A percentile compares a stretch with the other conserved stretches of the same genome.
Evolutionary conservation across 2,329 filamentous ascomycete genomes (phyloP).

Genomic region (Colletotrichum lupini): DNA sequence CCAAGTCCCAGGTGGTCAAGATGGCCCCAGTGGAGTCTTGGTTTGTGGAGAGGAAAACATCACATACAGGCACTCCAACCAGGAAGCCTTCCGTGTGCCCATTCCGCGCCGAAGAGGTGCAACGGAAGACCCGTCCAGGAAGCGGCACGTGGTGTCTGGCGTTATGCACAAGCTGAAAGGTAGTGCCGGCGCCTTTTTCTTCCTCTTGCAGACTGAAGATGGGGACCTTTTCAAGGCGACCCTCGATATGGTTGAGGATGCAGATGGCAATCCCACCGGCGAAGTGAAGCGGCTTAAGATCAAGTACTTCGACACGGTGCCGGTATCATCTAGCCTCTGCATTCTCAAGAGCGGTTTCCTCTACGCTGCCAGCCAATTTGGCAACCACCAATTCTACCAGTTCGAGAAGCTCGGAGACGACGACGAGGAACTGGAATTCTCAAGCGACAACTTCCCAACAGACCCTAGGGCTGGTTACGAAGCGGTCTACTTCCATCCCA

Average conservation of each 20-base stretch:
- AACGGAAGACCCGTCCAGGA: slow-evolving; percentile 91
- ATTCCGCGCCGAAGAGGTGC: slow-evolving; percentile 89
- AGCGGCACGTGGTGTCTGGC: slow-evolving; percentile 86
- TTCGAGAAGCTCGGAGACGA: slow-evolving; percentile 98
- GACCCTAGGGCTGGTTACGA: slow-evolving; percentile 79
- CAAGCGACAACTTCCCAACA: slow-evolving; percentile 82
- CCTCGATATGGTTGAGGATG: slow-evolving; percentile 88
- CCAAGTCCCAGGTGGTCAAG: slow-evolving; percentile 92
- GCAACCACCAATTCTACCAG: slow-evolving; percentile 95
- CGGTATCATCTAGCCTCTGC: slow-evolving; percentile 85
- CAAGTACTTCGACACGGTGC: slow-evolving; percentile 98
- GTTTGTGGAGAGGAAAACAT: slow-evolving; percentile 96
- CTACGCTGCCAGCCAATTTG: slow-evolving; percentile 91
- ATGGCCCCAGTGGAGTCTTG: slow-evolving; percentile 93
- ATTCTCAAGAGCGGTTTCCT: slow-evolving; percentile 97
- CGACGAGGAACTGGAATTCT: slow-evolving; percentile 88
- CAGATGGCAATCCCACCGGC: slow-evolving; percentile 79
- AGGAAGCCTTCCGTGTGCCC: slow-evolving; percentile 87
- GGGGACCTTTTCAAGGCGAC: slow-evolving; percentile 98
- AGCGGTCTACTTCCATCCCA: slow-evolving; percentile 86
- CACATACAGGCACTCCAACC: slow-evolving; percentile 96
- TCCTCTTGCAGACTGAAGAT: slow-evolving; percentile 94
- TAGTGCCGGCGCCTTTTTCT: slow-evolving; percentile 89
- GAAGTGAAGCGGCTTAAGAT: slow-evolving; percentile 88
- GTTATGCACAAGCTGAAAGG: slow-evolving; percentile 98